A percentile compares a stretch with the other conserved stretches of the same genome.
phyloP scores from a whole-genome alignment of 345 rosid genomes.

The Acer campestre region DNA sequence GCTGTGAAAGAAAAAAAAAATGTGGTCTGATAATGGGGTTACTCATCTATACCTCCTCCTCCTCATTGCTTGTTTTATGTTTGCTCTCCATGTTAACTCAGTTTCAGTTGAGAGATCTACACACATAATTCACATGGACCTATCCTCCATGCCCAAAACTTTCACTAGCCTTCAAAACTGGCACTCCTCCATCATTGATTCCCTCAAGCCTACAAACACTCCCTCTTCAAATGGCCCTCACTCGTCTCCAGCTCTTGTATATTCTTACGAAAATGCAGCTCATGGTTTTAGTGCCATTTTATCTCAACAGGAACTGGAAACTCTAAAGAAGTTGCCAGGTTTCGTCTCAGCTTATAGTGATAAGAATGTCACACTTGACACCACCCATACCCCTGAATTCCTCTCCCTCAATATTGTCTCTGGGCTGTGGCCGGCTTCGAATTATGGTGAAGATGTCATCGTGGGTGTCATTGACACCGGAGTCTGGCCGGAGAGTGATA shows the following conservation, averaged over 20 bases:
- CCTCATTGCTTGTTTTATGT: conserved; percentile 1
- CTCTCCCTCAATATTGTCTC: conserved; percentile 21
- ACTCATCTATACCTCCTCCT: not conserved
- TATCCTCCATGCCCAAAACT: conserved; percentile 26
- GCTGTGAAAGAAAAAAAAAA: conserved; percentile 5
- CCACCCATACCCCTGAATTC: conserved; percentile 31
- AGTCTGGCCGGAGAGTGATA: conserved; percentile 32
- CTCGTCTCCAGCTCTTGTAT: conserved; percentile 14
- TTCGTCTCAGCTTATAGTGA: conserved; percentile 32
- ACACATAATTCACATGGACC: conserved; percentile 34
- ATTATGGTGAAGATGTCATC: conserved; percentile 30
- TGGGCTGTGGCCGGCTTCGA: conserved; percentile 34
- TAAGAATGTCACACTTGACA: conserved; percentile 24
- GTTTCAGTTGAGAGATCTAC: conserved; percentile 9
- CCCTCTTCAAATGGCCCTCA: not conserved
- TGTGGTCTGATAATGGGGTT: conserved; percentile 12
- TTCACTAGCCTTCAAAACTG: conserved; percentile 28
- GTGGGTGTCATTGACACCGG: conserved; percentile 33
- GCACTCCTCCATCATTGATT: conserved; percentile 32
- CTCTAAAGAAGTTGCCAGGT: conserved; percentile 19
- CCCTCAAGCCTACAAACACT: conserved; percentile 18
- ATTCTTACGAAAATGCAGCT: conserved; percentile 25
- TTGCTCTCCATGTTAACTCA: not conserved
- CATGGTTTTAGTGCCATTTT: conserved; percentile 32
- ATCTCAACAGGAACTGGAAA: conserved; percentile 22